Base-by-base conservation (phyloP, 768 basidiomycete genomes). In the Pisolithus tinctorius region DNA sequence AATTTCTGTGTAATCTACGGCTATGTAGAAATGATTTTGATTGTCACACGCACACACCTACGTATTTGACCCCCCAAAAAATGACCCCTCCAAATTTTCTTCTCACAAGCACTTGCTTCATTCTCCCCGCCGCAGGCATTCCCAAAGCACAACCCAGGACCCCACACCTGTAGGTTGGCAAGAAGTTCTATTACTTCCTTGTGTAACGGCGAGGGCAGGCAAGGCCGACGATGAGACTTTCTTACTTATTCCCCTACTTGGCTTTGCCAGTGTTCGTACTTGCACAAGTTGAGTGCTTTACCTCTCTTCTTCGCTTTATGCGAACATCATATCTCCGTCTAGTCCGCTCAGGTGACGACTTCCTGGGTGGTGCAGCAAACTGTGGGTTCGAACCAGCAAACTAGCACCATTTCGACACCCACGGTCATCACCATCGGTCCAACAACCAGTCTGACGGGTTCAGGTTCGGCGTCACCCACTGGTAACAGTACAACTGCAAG, bases 351-450 rank as follows among this genome's bases (percentile, higher is more conserved):
- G 43, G 62, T 64, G 52, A 59, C 65, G 47, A 25, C 57, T 39
- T 51, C 45, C 43, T 47, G 36, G 16, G 25, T 39, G 30, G 6
- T 53, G 16, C 34, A 27, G 36, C 14, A 70, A 25, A 70, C 66
- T 6, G 49, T 74, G 10, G 74, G 62, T 55, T 58, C 77, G 51
- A 63, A 78, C 60, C 72, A 73, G 43, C 68, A 68, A 55, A 49
- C 60, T 17, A 74, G 67, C 49, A 76, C 77, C 31, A 57, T 68
- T 51, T 70, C 74, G 1, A 58, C 66, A 26, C 66, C 80, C 23
- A 56, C 70, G 37, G 68, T 80, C 51, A 60, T 80, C 56, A 77
- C 82, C 14, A 67, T 78, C 37, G 76, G 78, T 16, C 65, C 65
- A 41, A 41, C 61, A 48, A 57, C 59, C 17, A 53, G 20, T 2